Evolutionary conservation across 257 asterid genomes (phyloP).

Genomic region (Euphrasia confusa): DNA sequence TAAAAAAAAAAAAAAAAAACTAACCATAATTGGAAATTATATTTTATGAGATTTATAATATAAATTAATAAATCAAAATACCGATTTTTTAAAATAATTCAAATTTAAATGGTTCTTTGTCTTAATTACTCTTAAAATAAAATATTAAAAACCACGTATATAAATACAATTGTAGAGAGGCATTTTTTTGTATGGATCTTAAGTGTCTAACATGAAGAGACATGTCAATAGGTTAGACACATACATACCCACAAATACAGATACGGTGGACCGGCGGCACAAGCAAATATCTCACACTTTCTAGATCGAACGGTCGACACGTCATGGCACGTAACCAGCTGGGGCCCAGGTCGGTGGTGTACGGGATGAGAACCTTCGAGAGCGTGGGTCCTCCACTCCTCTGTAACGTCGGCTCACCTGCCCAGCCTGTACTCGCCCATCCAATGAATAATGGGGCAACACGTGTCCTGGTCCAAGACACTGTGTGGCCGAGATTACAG

Average conservation of each 20-base stretch:
- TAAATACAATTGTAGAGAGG: too few relatives aligned
- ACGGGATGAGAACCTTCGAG: slow-evolving; percentile 37
- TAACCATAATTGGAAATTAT: too few relatives aligned
- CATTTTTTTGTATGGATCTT: too few relatives aligned
- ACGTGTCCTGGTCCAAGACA: slow-evolving; percentile 28
- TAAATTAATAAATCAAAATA: too few relatives aligned
- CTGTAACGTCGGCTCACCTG: slow-evolving; percentile 27
- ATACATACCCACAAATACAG: too few relatives aligned
- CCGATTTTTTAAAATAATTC: too few relatives aligned
- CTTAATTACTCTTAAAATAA: too few relatives aligned
- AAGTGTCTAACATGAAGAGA: not conserved
- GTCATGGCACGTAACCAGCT: slow-evolving; percentile 22
- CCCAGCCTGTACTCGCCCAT: slow-evolving; percentile 17
- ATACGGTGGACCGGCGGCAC: not conserved
- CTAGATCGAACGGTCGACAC: slow-evolving; percentile 40
- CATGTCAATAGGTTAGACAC: not conserved
- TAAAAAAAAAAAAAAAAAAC: too few relatives aligned
- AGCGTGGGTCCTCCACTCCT: slow-evolving; percentile 24
- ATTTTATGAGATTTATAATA: too few relatives aligned
- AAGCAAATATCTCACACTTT: slow-evolving; percentile 25
- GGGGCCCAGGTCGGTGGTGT: not conserved
- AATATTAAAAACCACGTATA: too few relatives aligned
- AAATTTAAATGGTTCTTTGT: too few relatives aligned
- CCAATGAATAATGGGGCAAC: not conserved
- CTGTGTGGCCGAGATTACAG: slow-evolving; percentile 28